phyloP scores from a whole-genome alignment of 2,329 filamentous ascomycete species.

The Fusarium devonianum region DNA sequence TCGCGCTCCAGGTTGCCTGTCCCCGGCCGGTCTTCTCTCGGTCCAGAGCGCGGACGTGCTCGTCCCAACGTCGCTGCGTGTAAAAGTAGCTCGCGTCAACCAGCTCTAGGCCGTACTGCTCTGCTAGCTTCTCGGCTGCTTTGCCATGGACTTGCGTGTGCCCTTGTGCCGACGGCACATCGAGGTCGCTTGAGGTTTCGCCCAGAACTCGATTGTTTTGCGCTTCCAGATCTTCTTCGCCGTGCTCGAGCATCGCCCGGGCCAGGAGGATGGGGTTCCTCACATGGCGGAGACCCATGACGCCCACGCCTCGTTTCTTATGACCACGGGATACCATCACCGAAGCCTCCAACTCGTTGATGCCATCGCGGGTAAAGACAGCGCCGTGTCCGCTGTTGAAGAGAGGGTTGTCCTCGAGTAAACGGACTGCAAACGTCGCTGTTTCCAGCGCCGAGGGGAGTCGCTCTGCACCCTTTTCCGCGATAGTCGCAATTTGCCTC shows the following conservation, averaged over 20 bases:
- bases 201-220: constrained; percentile 4
- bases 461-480: constrained; percentile 16
- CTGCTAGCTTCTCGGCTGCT: constrained; percentile 73
- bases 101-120: constrained; percentile 72
- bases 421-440: constrained; percentile 76
- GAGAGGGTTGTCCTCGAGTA: constrained; percentile 80
- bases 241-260: constrained; percentile 71
- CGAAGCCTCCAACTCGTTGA: constrained; percentile 85
- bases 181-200: constrained; percentile 29
- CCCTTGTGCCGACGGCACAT: constrained; percentile 66
- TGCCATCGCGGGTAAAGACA: constrained; percentile 83
- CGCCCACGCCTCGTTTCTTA: constrained; percentile 79
- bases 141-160: constrained; percentile 74
- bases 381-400: constrained; percentile 88
- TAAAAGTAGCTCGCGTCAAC: constrained; percentile 79
- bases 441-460: constrained; percentile 72
- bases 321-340: constrained; percentile 81
- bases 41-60: constrained; percentile 69
- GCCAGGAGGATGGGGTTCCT: constrained; percentile 82
- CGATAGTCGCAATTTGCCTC: neutral
- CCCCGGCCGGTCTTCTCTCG: constrained; percentile 54
- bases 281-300: constrained; percentile 76
- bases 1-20: constrained; percentile 62
- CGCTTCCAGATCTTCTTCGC: constrained; percentile 65
- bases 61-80: constrained; percentile 79